Evolutionary conservation across 2,329 filamentous ascomycete species (phyloP), one percentile per base, ranked within the genome.

Genomic region (Aspergillus ruber): DNA sequence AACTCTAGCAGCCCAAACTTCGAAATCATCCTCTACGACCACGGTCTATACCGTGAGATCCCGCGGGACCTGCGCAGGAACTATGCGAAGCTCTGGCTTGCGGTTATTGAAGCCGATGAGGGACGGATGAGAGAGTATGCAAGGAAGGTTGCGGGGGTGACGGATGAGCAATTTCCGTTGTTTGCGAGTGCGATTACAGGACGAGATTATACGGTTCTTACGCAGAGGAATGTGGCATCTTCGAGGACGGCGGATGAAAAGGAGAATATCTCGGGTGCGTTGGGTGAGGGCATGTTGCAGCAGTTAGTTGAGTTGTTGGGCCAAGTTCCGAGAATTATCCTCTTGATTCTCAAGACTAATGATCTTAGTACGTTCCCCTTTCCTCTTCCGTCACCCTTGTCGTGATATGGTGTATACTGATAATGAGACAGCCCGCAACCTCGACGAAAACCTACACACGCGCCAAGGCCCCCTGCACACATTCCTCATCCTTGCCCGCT

Each of bases 111-210:
- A 57, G 86, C 86, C 0, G 88, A 98, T 62, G 85, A 95, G 70
- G 70, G 77, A 3, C 76, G 78, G 17, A 98, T 98, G 93, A 85
- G 89, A 56, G 83, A 84, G 59, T 95, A 95, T 65, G 86, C 91
- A 2, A 81, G 85, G 57, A 87, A 95, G 61, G 89, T 97, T 2
- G 93, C 91, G 2, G 89, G 89, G 10, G 84, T 98, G 50, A 85
- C 78, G 4, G 90, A 95, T 52, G 84, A 90, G 56, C 86, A 95
- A 60, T 98, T 98, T 61, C 90, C 90, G 1, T 79, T 98, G 17
- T 98, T 98, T 66, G 93, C 91, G 1, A 93, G 87, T 9, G 93
- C 93, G 47, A 98, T 98, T 62, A 98, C 93, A 0, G 93, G 93
- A 3, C 80, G 94, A 39, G 93, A 98, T 68, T 98, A 86, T 66